These are phyloP conservation scores for Pneumocystis jirovecii DNA, from an alignment of 1,139 yeast genomes.

Conservation along the genomic window DNA sequence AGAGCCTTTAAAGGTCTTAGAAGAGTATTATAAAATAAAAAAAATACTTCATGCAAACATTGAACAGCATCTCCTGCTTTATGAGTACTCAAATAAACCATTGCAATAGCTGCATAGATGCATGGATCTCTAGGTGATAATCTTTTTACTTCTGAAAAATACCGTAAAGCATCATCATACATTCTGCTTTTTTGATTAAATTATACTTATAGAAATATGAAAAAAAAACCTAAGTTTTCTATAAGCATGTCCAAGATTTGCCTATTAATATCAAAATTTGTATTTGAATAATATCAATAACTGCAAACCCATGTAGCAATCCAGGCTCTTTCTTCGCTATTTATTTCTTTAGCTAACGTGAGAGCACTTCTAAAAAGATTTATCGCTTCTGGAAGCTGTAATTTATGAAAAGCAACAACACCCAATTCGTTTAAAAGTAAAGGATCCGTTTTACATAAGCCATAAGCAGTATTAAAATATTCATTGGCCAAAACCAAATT, in stretches of 20 bases:
- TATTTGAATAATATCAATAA: not conserved
- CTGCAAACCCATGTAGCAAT: constrained; percentile 52
- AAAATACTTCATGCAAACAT: constrained; percentile 46
- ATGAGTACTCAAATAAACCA: constrained; percentile 60
- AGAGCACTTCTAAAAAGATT: constrained; percentile 57
- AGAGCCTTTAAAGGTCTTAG: constrained; percentile 28
- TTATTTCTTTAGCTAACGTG: constrained; percentile 50
- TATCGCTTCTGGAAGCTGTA: constrained; percentile 56
- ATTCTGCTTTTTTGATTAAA: constrained; percentile 23
- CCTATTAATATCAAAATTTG: not conserved
- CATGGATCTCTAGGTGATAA: constrained; percentile 61
- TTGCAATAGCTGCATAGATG: constrained; percentile 68
- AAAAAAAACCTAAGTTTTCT: constrained; percentile 35
- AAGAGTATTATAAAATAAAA: not conserved
- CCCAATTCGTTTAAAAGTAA: constrained; percentile 81
- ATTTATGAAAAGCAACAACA: constrained; percentile 68
- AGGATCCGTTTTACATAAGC: constrained; percentile 75
- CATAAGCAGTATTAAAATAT: constrained; percentile 59
- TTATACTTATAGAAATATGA: not conserved
- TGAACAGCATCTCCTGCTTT: constrained; percentile 55
- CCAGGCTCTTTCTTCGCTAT: constrained; percentile 75
- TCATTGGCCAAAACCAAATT: constrained; percentile 75
- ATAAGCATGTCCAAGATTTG: constrained; percentile 78
- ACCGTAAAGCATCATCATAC: constrained; percentile 50
- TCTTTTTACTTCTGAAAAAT: constrained; percentile 62